Base-by-base conservation (phyloP, 2,329 filamentous ascomycete species). In the Teratosphaeria epicoccoides region DNA sequence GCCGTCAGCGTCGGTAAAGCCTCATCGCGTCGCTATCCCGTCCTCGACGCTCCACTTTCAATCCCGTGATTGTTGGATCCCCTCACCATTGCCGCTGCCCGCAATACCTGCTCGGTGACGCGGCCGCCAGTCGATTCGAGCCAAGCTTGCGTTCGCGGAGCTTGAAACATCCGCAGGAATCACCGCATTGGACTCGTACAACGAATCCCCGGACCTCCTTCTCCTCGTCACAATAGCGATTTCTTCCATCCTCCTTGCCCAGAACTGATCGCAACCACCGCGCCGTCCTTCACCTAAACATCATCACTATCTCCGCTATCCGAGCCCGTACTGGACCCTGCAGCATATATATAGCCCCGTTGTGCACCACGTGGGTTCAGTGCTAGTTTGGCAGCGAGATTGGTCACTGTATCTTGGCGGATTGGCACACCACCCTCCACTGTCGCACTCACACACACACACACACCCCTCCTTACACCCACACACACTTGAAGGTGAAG, bases 91-190 rank as follows among this genome's bases (percentile, higher is more conserved):
- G 20, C 33, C 14, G 7, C n/a, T 17, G 14, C 6, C n/a, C 20
- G 17, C n/a, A 40, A 17, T 17, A 14, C 17, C 20, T 40, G 14
- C 33, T 40, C 33, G 33, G 33, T 40, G 33, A 40, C 33, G 33
- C 33, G 33, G 33, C 33, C 33, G 33, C 33, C 33, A 46, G 23
- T 46, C 44, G 25, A 24, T 24, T 17, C 22, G 14, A 11, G 23
- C 44, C 44, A 46, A 46, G 44, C 44, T 46, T 46, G 33, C 14
- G 6, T 17, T 46, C 44, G 22, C 11, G 23, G 44, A 46, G 44
- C 44, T 46, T 46, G 44, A 46, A 46, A 46, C 44, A 46, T 17
- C 12, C 23, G 44, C 44, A 46, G 33, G n/a, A 40, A 40, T 40
- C 33, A 40, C 33, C 33, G 33, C 33, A 40, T 40, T 40, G n/a